Evolutionary conservation across 2,329 filamentous ascomycete species (phyloP).

Genomic region (Xylariaceae sp.): DNA sequence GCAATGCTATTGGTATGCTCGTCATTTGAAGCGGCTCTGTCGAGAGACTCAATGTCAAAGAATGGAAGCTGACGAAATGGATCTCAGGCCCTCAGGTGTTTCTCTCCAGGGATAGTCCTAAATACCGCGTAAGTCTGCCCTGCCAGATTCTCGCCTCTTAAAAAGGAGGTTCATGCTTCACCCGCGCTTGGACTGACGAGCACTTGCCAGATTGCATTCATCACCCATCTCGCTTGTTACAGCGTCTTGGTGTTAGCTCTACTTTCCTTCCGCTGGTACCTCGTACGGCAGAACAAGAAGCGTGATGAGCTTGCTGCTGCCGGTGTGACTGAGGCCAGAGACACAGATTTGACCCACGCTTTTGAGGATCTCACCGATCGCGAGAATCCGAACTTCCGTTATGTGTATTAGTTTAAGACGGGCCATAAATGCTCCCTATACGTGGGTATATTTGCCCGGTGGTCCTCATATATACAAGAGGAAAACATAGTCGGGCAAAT

Average conservation of each 20-base stretch:
- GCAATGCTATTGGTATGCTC: slow-evolving; percentile 64
- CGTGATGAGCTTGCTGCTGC: slow-evolving; percentile 26
- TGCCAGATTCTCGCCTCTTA: too few relatives aligned
- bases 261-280: slow-evolving; percentile 52
- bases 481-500: too few relatives aligned
- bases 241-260: slow-evolving; percentile 53
- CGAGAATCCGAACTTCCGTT: slow-evolving; percentile 33
- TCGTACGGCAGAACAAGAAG: slow-evolving; percentile 49
- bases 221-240: slow-evolving; percentile 66
- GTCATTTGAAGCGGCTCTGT: too few relatives aligned
- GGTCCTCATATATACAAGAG: too few relatives aligned
- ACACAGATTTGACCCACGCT: slow-evolving; percentile 26
- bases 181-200: slow-evolving; percentile 1
- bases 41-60: too few relatives aligned
- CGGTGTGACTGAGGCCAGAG: slow-evolving; percentile 25
- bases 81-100: slow-evolving; percentile 66
- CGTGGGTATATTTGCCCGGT: too few relatives aligned
- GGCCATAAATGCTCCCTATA: too few relatives aligned
- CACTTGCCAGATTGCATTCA: slow-evolving; percentile 50
- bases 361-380: slow-evolving; percentile 33
- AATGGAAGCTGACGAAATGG: too few relatives aligned
- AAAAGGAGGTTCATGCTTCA: neutral
- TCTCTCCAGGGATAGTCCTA: slow-evolving; percentile 52
- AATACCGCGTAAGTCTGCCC: slow-evolving; percentile 48
- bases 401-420: slow-evolving; percentile 26